Evolutionary conservation across 306 rosid genomes (phyloP).

Genomic region (Lupinus albus): DNA sequence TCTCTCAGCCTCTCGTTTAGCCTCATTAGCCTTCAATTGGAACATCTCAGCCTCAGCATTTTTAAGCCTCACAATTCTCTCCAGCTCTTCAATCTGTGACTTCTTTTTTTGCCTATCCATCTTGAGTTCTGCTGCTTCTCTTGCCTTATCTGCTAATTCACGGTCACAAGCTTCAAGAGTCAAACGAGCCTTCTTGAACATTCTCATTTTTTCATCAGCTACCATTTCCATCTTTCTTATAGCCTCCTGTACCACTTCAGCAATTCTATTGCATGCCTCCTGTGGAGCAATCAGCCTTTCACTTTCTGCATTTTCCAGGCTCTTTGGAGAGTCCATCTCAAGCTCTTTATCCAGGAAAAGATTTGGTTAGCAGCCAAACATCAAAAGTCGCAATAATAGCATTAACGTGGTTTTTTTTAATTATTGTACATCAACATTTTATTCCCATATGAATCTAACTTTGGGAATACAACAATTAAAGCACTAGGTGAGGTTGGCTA

Average conservation of each 20-base stretch:
- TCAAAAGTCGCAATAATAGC: constrained; percentile 14
- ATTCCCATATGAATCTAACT: constrained; percentile 8
- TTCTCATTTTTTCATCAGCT: constrained; percentile 98
- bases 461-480: neutral
- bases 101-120: constrained; percentile 83
- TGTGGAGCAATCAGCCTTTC: constrained; percentile 89
- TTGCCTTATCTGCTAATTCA: constrained; percentile 84
- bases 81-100: constrained; percentile 83
- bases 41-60: constrained; percentile 97
- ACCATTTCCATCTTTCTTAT: constrained; percentile 94
- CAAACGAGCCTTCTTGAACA: constrained; percentile 89
- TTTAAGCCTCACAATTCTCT: constrained; percentile 94
- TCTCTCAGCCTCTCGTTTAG: constrained; percentile 91
- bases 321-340: constrained; percentile 72
- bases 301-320: constrained; percentile 83
- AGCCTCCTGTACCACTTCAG: constrained; percentile 97
- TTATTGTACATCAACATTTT: constrained; percentile 6
- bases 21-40: constrained; percentile 91
- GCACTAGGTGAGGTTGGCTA: neutral
- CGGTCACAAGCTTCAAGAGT: constrained; percentile 85
- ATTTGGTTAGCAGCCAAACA: constrained; percentile 17
- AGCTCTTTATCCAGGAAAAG: constrained; percentile 67
- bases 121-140: constrained; percentile 85
- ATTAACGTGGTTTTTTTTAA: constrained; percentile 18
- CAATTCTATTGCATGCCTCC: constrained; percentile 91